These are phyloP conservation scores for Colletotrichum endophyticum DNA, from an alignment of 2,329 filamentous ascomycete species.

Conservation along the genomic window DNA sequence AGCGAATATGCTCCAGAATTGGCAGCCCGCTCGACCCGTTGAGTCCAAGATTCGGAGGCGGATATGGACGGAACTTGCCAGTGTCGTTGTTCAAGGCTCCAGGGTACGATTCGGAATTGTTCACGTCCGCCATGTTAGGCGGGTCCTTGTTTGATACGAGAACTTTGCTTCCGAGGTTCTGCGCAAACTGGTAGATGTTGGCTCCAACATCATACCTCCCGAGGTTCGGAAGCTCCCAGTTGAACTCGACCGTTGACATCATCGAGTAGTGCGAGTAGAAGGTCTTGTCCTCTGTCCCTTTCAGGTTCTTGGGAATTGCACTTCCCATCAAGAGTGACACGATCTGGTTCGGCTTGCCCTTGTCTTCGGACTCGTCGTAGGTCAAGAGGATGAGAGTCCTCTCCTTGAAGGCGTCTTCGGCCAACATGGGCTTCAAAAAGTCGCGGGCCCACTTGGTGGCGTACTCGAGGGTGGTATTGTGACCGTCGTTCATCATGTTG, in stretches of 20 bases:
- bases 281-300: slow-evolving; percentile 55
- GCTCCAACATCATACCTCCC: slow-evolving; percentile 46
- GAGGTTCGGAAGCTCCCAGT: slow-evolving; percentile 46
- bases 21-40: slow-evolving; percentile 46
- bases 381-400: slow-evolving; percentile 61
- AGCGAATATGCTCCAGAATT: slow-evolving; percentile 35
- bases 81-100: slow-evolving; percentile 43
- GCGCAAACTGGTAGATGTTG: slow-evolving; percentile 46
- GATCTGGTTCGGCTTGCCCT: slow-evolving; percentile 57
- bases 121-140: slow-evolving; percentile 33
- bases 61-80: slow-evolving; percentile 32
- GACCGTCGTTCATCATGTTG: slow-evolving; percentile 70
- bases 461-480: slow-evolving; percentile 58
- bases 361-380: slow-evolving; percentile 62
- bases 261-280: slow-evolving; percentile 53
- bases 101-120: slow-evolving; percentile 47
- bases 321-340: slow-evolving; percentile 60
- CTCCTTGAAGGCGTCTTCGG: slow-evolving; percentile 53
- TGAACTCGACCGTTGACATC: slow-evolving; percentile 43
- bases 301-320: slow-evolving; percentile 49
- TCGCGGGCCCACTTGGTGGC: slow-evolving; percentile 55
- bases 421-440: slow-evolving; percentile 59
- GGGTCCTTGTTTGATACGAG: slow-evolving; percentile 40
- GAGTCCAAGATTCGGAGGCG: slow-evolving; percentile 47
- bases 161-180: slow-evolving; percentile 33